phyloP scores from a whole-genome alignment of 2,329 filamentous ascomycete species.

The Penicillium sp. region DNA sequence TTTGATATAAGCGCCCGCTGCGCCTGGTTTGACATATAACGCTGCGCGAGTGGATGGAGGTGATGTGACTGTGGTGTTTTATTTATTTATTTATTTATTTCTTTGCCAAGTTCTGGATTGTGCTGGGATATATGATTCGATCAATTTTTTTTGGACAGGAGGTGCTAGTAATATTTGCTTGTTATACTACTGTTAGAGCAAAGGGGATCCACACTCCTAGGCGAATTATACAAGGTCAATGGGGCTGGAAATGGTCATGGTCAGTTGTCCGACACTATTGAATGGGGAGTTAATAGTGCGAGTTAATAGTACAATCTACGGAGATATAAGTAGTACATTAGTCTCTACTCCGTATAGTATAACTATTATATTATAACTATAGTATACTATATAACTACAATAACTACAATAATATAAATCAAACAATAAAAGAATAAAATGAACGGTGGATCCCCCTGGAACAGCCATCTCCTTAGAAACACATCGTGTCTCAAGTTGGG shows the following conservation, averaged over 20 bases:
- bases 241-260: background rate
- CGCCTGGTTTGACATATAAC: constrained; percentile 19
- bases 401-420: too few species aligned
- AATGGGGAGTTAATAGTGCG: background rate
- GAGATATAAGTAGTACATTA: too few species aligned
- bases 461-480: constrained; percentile 25
- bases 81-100: background rate
- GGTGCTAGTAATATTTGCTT: constrained; percentile 1
- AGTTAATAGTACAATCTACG: too few species aligned
- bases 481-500: constrained; percentile 36
- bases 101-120: background rate
- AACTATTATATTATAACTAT: too few species aligned
- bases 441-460: constrained; percentile 6
- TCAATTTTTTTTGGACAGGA: background rate
- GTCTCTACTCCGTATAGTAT: too few species aligned
- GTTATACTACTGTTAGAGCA: constrained; percentile 1
- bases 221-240: background rate
- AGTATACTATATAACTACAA: too few species aligned
- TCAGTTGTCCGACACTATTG: constrained; percentile 1
- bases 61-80: constrained; percentile 2
- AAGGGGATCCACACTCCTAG: background rate
- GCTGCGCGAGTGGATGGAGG: constrained; percentile 1
- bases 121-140: background rate
- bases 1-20: constrained; percentile 20
- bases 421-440: background rate